phyloP scores from a whole-genome alignment of 352 stramenopile genomes.

The Phytophthora capsici region DNA sequence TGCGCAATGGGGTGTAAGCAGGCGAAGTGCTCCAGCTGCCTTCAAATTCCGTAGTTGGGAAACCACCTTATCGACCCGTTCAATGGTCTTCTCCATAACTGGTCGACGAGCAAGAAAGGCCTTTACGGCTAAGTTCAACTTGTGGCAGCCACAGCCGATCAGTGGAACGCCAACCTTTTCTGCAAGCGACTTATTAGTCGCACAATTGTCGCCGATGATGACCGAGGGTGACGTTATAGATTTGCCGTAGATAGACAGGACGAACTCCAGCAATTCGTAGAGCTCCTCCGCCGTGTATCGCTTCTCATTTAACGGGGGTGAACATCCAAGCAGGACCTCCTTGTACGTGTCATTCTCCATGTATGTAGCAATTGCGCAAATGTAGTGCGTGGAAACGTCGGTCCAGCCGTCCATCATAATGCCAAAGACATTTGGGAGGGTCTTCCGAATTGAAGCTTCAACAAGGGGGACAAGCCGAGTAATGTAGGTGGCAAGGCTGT shows the following conservation, averaged over 20 bases:
- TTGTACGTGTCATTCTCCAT: background rate
- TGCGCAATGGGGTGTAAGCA: background rate
- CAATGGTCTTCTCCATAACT: background rate
- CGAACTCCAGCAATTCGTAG: background rate
- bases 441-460: background rate
- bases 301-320: background rate
- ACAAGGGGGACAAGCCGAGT: background rate
- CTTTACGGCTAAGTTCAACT: background rate
- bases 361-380: background rate
- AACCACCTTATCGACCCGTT: background rate
- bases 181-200: background rate
- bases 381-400: background rate
- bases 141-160: background rate
- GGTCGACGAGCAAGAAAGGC: background rate
- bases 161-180: background rate
- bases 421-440: background rate
- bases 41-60: background rate
- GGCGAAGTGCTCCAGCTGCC: background rate
- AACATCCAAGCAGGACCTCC: background rate
- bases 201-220: background rate
- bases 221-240: background rate
- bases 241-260: conserved; percentile 1
- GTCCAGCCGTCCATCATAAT: conserved; percentile 1
- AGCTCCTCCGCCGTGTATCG: background rate
- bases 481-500: background rate